Conservation (phyloP, 257 asterid genomes). For the Gardenia jasminoides region DNA sequence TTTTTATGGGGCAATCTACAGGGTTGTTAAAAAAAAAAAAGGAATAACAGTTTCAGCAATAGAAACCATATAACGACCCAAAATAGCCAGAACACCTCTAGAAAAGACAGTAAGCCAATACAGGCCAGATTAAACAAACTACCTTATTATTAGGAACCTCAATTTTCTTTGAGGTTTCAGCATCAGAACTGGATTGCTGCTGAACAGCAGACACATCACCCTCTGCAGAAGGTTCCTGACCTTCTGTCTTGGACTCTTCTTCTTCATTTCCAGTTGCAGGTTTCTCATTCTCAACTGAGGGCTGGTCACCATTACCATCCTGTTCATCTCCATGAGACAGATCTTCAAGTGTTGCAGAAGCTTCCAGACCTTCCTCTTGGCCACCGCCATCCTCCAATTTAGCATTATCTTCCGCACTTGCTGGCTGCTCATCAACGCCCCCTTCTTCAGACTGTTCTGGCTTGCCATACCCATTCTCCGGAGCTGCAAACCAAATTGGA, state of each 20-base stretch:
- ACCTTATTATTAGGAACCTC: constrained; percentile 96
- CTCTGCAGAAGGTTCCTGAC: constrained; percentile 40
- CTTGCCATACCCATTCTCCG: constrained; percentile 32
- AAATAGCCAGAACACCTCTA: background rate
- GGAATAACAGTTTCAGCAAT: background rate
- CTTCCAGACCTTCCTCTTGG: constrained; percentile 38
- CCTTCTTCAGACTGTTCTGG: constrained; percentile 25
- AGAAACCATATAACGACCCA: background rate
- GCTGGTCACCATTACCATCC: constrained; percentile 21
- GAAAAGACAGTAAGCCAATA: background rate
- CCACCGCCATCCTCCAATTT: constrained; percentile 22
- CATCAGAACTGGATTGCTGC: constrained; percentile 31
- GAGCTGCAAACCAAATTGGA: constrained; percentile 25
- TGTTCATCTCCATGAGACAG: constrained; percentile 23
- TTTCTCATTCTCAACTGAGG: constrained; percentile 33
- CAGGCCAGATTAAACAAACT: constrained; percentile 2
- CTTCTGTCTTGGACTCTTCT: constrained; percentile 36
- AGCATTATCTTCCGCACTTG: constrained; percentile 23
- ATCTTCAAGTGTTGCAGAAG: constrained; percentile 25
- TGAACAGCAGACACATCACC: constrained; percentile 45
- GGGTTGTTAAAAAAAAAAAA: too few species aligned
- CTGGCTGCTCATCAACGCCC: constrained; percentile 21
- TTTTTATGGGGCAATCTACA: too few species aligned
- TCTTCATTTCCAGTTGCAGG: constrained; percentile 26
- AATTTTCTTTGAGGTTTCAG: constrained; percentile 69